Conservation (phyloP, 345 rosid species). For the Psidium guajava region DNA sequence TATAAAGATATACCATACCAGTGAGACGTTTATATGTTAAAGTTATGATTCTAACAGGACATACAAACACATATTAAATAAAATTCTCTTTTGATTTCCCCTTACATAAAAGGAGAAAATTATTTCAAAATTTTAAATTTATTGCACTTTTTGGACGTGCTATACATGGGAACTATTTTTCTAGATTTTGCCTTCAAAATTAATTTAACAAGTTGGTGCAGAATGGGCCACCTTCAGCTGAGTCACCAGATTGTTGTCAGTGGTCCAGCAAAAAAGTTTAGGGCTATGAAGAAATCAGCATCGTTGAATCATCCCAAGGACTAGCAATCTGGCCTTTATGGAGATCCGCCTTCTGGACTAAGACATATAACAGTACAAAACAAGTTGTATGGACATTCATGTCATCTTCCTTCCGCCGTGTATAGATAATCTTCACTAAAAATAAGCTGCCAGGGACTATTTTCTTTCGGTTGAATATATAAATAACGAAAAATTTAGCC, state of each 20-base stretch:
- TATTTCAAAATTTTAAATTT: too few relatives aligned
- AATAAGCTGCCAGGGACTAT: background rate
- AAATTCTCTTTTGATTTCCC: background rate
- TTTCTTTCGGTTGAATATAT: background rate
- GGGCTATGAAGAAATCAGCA: background rate
- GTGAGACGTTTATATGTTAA: too few relatives aligned
- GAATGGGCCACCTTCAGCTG: background rate
- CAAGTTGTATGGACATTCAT: background rate
- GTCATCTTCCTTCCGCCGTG: background rate
- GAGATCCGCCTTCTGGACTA: background rate
- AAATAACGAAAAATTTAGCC: background rate
- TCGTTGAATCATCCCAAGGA: background rate
- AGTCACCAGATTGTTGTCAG: background rate
- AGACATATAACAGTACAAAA: background rate
- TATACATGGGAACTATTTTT: too few relatives aligned
- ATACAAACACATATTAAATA: too few relatives aligned
- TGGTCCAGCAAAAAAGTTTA: background rate
- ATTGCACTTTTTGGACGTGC: too few relatives aligned
- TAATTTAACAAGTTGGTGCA: background rate
- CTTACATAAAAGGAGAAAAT: too few relatives aligned
- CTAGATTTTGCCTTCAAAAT: background rate
- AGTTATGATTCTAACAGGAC: too few relatives aligned
- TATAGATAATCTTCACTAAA: too few relatives aligned
- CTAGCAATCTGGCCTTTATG: background rate
- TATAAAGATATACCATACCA: too few relatives aligned